phyloP scores from a whole-genome alignment of 2,329 filamentous ascomycete species.

The Arachnopeziza araneosa region DNA sequence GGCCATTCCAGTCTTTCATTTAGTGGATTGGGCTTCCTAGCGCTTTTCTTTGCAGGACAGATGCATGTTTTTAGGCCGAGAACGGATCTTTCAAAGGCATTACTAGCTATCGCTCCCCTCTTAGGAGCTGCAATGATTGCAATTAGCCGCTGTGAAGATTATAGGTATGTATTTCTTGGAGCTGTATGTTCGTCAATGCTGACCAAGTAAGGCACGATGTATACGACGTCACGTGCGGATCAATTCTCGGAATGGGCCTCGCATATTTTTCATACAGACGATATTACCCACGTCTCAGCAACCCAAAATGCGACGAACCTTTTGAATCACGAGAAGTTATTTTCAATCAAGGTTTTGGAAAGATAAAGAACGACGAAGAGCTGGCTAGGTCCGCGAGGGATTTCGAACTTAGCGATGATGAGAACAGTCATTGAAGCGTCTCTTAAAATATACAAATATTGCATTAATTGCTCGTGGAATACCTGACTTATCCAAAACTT shows the following conservation, averaged over 20 bases:
- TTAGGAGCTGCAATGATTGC: constrained; percentile 62
- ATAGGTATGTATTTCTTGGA: constrained; percentile 36
- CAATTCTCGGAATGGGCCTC: constrained; percentile 52
- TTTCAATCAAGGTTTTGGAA: constrained; percentile 29
- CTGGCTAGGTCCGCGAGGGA: constrained; percentile 15
- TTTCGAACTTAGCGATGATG: constrained; percentile 21
- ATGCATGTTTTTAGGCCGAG: constrained; percentile 46
- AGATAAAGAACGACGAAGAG: constrained; percentile 30
- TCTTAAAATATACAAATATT: too few species aligned
- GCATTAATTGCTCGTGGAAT: too few species aligned
- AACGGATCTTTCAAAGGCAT: constrained; percentile 47
- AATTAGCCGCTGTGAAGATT: constrained; percentile 64
- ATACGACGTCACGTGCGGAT: constrained; percentile 60
- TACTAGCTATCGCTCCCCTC: constrained; percentile 53
- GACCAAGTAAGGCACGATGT: constrained; percentile 49
- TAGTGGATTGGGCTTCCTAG: constrained; percentile 69
- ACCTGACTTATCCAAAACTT: too few species aligned
- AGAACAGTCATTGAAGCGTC: constrained; percentile 10
- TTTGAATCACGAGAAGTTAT: constrained; percentile 37
- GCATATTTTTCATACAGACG: constrained; percentile 62
- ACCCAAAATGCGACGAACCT: constrained; percentile 50
- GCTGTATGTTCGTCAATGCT: not conserved
- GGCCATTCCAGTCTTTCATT: constrained; percentile 79
- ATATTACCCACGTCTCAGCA: constrained; percentile 54
- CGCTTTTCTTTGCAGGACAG: constrained; percentile 64